Base-by-base conservation (phyloP, 805 yeast species). In the Sugiyamaella mastotermitis region DNA sequence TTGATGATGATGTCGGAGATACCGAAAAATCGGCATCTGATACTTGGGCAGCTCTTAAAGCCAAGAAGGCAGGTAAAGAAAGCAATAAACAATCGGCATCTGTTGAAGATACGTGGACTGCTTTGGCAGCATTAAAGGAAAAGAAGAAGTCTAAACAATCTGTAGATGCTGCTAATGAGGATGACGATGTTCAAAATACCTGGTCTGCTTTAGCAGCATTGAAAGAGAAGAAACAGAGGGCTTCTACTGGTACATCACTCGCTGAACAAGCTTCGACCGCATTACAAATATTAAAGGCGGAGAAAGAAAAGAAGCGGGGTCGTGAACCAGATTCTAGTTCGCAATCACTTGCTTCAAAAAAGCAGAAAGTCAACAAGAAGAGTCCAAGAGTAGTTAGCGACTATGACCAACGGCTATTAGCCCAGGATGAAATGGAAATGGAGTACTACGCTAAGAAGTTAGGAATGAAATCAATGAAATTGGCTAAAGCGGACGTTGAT, bases 361-460 rank as follows among this genome's bases (percentile, higher is more conserved):
- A 30, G n/a, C 13, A 21, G 29, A 40, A 39, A 19, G 35, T 46
- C 5, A 34, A 19, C 14, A 40, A 41, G 18, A 45, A 45, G 28
- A 19, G 36, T n/a, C 33, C 40, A 30, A 41, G 38, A 16, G 28
- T 31, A 19, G 13, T 28, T 16, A 45, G 59, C 5, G 64, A 73
- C 1, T 66, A 68, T 3, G 78, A 77, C 25, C 65, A 66, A 25
- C 74, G 71, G 4, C 60, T 70, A 23, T 53, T 73, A 48, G 61
- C 64, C 33, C 68, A 71, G 45, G 94, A 83, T 48, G 94, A 84
- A 42, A 79, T 75, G 40, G 95, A 88, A 38, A 78, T 83, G 61
- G 76, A 72, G 30, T 85, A 80, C 53, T 88, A 86, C 57, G 88
- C 96, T 3, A 81, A 80, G 46, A 80, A 83, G 51, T 65, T 88